Conservation (phyloP, 73 alveolate species). For the Paramecium tetraurelia region DNA sequence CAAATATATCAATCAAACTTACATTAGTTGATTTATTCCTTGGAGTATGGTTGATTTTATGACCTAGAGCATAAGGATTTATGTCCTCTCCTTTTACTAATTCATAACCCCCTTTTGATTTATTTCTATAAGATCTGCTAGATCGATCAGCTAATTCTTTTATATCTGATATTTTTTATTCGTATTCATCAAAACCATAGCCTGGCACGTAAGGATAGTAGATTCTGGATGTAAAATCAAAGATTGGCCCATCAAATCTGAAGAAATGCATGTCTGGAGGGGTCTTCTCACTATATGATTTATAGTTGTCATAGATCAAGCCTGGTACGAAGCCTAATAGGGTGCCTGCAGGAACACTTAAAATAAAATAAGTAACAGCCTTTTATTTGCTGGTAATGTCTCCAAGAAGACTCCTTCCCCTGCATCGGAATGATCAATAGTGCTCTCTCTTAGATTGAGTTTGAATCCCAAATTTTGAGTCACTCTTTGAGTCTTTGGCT, state of each 20-base stretch:
- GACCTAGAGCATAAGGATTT: constrained; percentile 59
- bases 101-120: background rate
- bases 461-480: background rate
- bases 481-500: background rate
- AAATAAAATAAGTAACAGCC: constrained; percentile 15
- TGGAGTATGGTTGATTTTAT: constrained; percentile 60
- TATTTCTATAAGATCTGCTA: background rate
- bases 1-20: constrained; percentile 46
- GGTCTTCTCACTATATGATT: background rate
- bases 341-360: constrained; percentile 24
- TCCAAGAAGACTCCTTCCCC: background rate
- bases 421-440: constrained; percentile 22
- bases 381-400: background rate
- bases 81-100: background rate
- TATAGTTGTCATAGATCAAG: background rate
- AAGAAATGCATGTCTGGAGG: constrained; percentile 52
- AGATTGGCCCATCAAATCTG: constrained; percentile 26
- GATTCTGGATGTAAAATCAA: background rate
- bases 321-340: constrained; percentile 36
- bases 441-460: background rate
- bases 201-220: background rate
- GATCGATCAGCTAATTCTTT: background rate
- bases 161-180: background rate
- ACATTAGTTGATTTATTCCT: constrained; percentile 49
- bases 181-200: background rate